A percentile compares a stretch with the other conserved stretches of the same genome.
These are phyloP conservation scores for Amphicarpaea edgeworthii DNA, from an alignment of 306 rosid genomes.

Conservation along the genomic window DNA sequence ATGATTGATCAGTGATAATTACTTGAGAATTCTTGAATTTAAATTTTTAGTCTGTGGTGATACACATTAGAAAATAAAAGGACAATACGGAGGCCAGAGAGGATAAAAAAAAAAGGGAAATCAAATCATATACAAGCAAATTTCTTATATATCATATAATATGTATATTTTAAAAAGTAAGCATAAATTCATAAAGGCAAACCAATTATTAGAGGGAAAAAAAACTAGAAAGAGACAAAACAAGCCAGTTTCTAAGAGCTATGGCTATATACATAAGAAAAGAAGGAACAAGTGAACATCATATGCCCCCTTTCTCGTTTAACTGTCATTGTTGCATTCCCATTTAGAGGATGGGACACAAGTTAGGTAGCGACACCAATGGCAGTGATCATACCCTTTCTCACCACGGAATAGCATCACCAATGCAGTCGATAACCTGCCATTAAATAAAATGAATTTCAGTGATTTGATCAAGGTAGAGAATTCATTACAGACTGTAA, in stretches of 20 bases:
- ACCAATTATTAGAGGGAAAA: constrained; percentile 22
- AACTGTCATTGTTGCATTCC: constrained; percentile 57
- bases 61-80: not conserved
- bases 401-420: constrained; percentile 73
- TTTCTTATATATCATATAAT: constrained; percentile 10
- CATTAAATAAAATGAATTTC: constrained; percentile 31
- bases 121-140: constrained; percentile 42
- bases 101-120: constrained; percentile 10
- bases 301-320: constrained; percentile 11
- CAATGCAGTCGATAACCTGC: constrained; percentile 64
- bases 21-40: not conserved
- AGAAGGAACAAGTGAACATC: not conserved
- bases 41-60: no score
- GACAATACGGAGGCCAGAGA: not conserved
- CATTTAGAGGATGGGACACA: constrained; percentile 80
- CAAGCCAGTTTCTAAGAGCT: constrained; percentile 35
- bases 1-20: not conserved
- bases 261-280: constrained; percentile 37
- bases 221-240: constrained; percentile 1
- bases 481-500: no score
- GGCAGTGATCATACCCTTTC: constrained; percentile 75
- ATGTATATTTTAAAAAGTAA: not conserved
- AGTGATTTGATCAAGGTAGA: not conserved
- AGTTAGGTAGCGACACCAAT: constrained; percentile 77
- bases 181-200: constrained; percentile 35